Conservation (phyloP, 768 basidiomycete species). For the Lactifluus pinguis region DNA sequence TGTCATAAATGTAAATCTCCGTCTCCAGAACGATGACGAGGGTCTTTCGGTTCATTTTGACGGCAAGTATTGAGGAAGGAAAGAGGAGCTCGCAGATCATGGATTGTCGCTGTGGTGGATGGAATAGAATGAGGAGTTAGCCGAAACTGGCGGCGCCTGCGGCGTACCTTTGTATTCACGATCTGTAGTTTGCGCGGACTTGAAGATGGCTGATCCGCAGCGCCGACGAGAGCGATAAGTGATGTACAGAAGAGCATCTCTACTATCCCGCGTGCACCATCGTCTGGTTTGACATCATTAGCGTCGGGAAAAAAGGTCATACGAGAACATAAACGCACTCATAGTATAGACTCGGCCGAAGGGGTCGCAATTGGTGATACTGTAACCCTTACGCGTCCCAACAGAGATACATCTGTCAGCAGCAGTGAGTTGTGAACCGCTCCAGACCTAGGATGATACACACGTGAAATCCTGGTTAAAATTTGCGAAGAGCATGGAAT, state of each 20-base stretch:
- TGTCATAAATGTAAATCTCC: slow-evolving; percentile 99
- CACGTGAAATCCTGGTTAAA: slow-evolving; percentile 98
- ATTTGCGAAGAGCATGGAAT: slow-evolving; percentile 73
- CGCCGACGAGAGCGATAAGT: slow-evolving; percentile 92
- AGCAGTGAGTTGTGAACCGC: slow-evolving; percentile 1
- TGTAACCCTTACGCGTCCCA: slow-evolving; percentile 91
- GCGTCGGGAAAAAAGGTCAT: background rate
- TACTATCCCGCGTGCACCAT: slow-evolving; percentile 91
- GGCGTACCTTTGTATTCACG: slow-evolving; percentile 89
- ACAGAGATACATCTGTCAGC: slow-evolving; percentile 73
- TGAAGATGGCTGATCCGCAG: slow-evolving; percentile 83
- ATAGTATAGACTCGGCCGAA: slow-evolving; percentile 93
- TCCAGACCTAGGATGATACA: slow-evolving; percentile 21
- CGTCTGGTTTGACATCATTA: slow-evolving; percentile 41
- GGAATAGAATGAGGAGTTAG: background rate
- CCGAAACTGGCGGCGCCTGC: no score
- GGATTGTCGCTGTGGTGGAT: slow-evolving; percentile 54
- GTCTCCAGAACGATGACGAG: slow-evolving; percentile 92
- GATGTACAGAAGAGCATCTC: slow-evolving; percentile 99
- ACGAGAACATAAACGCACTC: slow-evolving; percentile 50
- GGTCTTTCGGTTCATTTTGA: slow-evolving; percentile 95
- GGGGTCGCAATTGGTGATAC: slow-evolving; percentile 96
- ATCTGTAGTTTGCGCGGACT: slow-evolving; percentile 94
- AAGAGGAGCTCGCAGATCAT: slow-evolving; percentile 99
- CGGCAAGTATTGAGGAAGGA: slow-evolving; percentile 92